These are phyloP conservation scores for Ramalina intermedia DNA, from an alignment of 495 filamentous ascomycete species.

Conservation along the genomic window DNA sequence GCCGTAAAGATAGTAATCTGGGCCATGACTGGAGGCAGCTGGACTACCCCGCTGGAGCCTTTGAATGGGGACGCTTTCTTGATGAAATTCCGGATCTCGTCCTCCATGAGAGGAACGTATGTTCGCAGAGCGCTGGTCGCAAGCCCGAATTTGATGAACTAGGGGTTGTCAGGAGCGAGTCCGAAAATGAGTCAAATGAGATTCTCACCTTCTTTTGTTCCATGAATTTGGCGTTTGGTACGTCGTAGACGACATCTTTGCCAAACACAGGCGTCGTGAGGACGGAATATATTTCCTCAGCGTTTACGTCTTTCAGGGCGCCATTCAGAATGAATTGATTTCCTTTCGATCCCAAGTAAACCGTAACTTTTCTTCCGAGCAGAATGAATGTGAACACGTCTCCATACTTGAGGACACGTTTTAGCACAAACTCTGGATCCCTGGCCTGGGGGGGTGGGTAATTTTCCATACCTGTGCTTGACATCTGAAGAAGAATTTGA, in stretches of 20 bases:
- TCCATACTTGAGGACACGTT: slow-evolving; percentile 41
- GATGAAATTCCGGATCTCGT: slow-evolving; percentile 57
- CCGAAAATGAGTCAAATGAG: neutral
- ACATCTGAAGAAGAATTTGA: slow-evolving; percentile 60
- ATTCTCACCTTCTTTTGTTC: slow-evolving; percentile 53
- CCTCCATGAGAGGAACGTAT: slow-evolving; percentile 64
- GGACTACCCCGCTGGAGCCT: slow-evolving; percentile 45
- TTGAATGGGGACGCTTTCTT: slow-evolving; percentile 51
- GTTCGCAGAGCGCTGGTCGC: slow-evolving; percentile 59
- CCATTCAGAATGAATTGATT: slow-evolving; percentile 83
- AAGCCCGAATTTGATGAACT: slow-evolving; percentile 80
- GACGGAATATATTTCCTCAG: slow-evolving; percentile 68
- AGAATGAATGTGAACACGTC: slow-evolving; percentile 71
- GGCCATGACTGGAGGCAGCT: slow-evolving; percentile 56
- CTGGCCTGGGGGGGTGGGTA: neutral
- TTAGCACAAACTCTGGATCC: neutral
- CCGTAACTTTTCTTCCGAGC: slow-evolving; percentile 60
- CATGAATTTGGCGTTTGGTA: slow-evolving; percentile 72
- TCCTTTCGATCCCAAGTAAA: slow-evolving; percentile 61
- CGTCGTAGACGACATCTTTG: slow-evolving; percentile 75
- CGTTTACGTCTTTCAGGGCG: slow-evolving; percentile 65
- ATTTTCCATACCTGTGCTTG: slow-evolving; percentile 42
- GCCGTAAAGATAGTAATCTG: slow-evolving; percentile 81
- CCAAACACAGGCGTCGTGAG: slow-evolving; percentile 80
- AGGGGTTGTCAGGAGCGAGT: neutral